Evolutionary conservation across 139 green algal species (phyloP).

Genomic region (Edaphochlamys debaryana): DNA sequence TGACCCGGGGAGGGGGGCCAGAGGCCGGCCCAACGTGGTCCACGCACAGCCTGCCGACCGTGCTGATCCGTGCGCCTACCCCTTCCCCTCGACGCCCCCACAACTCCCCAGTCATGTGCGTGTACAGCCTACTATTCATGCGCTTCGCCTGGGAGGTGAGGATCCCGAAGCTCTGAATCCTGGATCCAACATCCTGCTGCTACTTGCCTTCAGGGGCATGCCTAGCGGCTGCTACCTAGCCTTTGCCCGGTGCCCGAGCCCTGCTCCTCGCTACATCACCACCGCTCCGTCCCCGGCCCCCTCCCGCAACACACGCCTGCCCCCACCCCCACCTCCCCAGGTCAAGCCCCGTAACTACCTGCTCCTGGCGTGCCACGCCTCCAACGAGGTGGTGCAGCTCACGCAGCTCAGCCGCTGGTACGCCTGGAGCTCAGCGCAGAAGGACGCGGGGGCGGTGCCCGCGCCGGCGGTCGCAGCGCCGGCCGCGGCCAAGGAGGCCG

Average conservation of each 20-base stretch:
- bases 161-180: neutral
- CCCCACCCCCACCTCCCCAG: no score
- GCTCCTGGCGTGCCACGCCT: conserved; percentile 83
- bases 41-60: no score
- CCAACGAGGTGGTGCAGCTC: conserved; percentile 82
- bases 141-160: conserved; percentile 80
- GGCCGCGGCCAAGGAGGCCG: no score
- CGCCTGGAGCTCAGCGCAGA: conserved; percentile 22
- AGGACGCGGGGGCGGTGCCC: neutral
- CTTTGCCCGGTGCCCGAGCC: neutral
- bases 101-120: conserved; percentile 67
- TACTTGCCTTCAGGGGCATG: no score
- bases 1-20: no score
- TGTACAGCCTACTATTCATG: conserved; percentile 91
- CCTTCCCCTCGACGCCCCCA: neutral
- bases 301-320: no score
- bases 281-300: no score
- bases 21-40: no score
- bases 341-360: conserved; percentile 87
- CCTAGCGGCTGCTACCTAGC: neutral
- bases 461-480: neutral
- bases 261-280: neutral
- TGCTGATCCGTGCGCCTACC: no score
- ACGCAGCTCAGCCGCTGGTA: conserved; percentile 65
- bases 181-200: no score